Base-by-base conservation (phyloP, 352 stramenopile genomes). In the Phytophthora quininea region DNA sequence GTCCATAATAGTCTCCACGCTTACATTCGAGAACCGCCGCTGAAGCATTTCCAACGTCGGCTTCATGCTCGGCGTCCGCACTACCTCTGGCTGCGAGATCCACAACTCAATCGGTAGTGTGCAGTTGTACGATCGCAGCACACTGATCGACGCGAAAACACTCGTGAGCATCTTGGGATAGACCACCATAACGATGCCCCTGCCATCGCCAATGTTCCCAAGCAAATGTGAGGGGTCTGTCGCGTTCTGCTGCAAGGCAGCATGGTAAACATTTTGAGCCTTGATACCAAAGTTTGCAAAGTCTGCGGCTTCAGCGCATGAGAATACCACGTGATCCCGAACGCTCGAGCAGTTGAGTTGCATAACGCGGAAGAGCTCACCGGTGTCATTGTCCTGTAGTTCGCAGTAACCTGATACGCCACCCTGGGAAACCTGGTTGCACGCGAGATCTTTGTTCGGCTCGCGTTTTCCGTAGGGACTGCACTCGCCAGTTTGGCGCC, bases 91-190 rank as follows among this genome's bases (percentile, higher is more conserved):
- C 37, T 84, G 73, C 27, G 77, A 76, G 27, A 85, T 83, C 84
- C 84, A 94, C 3, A 94, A 52, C 66, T 94, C 86, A n/a, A 94
- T 85, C 1, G 79, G 77, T 3, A 92, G 73, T 27, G 73, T 69
- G 58, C 84, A 94, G n/a, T 71, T 65, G 11, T 79, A 69, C 0
- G 64, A 73, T 0, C 82, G 79, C 33, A 94, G 66, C 8, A 70
- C 58, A 4, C 73, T 78, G 53, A 92, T 77, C 31, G 74, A 86
- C 14, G 82, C 86, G 57, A 89, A 93, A 11, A 74, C 84, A 46
- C 82, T 91, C 10, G 83, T 82, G 61, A 94, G 58, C 15, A 91
- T 63, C 67, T 89, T 88, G 12, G 82, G 80, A 53, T 92, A 92
- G 32, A 92, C 76, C 6, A 90, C 76, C 59, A 92, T 82, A 49